Base-by-base conservation (phyloP, 495 filamentous ascomycete species). In the Hypomontagnella monticulosa region DNA sequence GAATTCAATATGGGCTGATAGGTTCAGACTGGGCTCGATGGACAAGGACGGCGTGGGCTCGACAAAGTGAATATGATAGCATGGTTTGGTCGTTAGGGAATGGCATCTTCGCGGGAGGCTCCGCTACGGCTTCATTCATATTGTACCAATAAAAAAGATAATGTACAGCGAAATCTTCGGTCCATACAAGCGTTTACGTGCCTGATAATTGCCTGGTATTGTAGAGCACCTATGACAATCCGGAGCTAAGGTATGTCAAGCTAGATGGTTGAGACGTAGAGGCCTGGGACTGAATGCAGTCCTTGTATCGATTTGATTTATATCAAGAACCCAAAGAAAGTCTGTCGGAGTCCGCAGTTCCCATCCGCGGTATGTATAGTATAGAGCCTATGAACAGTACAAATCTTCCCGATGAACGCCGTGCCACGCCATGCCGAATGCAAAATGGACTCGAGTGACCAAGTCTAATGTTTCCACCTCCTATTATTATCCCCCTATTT, bases 401-500 rank as follows among this genome's bases (percentile, higher is more conserved):
- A 52, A 37, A 30, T 52, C 33, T 67, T 56, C 52, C 63, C 52
- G 27, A 11, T 55, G 40, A 71, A 71, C 67, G 71, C 71, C 71
- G 40, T 68, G 52, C 69, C 61, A 57, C 44, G 47, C 66, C 67
- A 61, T 71, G 71, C 67, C 64, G 55, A 68, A 70, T 70, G 63
- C 70, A 73, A 61, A 44, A 44, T 44, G 23, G 51, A 15, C 27
- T 53, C 46, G 56, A 71, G 47, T 33, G 18, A 61, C 40, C 42
- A 52, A 60, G 18, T 23, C 36, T 23, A 14, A 11, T 23, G 11
- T 52, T 14, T 36, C 38, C 37, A 16, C 15, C 8, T 33, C 30
- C 53, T 42, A 12, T 55, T 64, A 66, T 27, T n/a, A 1, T 3
- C 16, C 4, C 6, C 49, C 77, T 73, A 93, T 80, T 93, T 94